A percentile compares a stretch with the other conserved stretches of the same genome.
phyloP scores from a whole-genome alignment of 2,329 filamentous ascomycete genomes.

The Penicillium sp. region DNA sequence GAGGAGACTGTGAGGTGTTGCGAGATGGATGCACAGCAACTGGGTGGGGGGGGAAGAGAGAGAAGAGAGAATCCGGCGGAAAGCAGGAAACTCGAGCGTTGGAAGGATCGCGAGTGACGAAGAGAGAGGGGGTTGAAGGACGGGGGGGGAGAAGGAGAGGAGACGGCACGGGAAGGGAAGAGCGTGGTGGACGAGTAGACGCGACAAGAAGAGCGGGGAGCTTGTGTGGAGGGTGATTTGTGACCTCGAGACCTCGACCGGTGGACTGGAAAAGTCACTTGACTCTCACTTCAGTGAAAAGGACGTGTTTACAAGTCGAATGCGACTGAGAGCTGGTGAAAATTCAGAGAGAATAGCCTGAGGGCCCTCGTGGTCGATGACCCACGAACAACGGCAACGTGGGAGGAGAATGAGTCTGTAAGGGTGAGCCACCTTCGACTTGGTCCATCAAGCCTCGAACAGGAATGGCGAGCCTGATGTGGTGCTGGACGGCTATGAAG shows the following conservation, averaged over 20 bases:
- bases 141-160: constrained; percentile 20
- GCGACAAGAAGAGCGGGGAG: too few species aligned
- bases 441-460: constrained; percentile 20
- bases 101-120: constrained; percentile 6
- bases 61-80: not conserved
- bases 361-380: not conserved
- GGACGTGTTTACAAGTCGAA: too few species aligned
- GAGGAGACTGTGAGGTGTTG: not conserved
- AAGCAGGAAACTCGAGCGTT: too few species aligned
- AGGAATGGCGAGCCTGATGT: too few species aligned
- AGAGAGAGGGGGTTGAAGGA: constrained; percentile 13
- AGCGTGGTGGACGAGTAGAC: too few species aligned
- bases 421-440: constrained; percentile 16
- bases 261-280: too few species aligned
- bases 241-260: too few species aligned
- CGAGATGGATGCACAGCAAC: not conserved
- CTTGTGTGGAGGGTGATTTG: too few species aligned
- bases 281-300: too few species aligned
- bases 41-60: not conserved
- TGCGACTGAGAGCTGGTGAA: too few species aligned
- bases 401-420: constrained; percentile 12
- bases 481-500: too few species aligned
- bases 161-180: not conserved
- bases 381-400: not conserved
- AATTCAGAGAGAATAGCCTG: not conserved